A percentile compares a stretch with the other conserved stretches of the same genome.
Evolutionary conservation across 768 basidiomycete genomes (phyloP).

Genomic region (Leccinum disarticulatum): DNA sequence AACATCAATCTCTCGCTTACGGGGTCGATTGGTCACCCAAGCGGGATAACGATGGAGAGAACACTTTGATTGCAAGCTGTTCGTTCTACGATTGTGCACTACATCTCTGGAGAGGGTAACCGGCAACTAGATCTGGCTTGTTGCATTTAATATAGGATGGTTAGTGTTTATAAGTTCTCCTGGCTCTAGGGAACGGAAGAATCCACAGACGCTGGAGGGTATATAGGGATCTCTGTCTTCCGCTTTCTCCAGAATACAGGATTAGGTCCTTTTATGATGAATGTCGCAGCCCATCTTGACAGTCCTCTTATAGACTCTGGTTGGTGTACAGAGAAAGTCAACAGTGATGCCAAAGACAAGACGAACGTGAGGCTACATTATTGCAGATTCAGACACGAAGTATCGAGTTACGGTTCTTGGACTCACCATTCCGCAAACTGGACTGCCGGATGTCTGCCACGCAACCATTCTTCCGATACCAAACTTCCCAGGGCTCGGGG

Average conservation of each 20-base stretch:
- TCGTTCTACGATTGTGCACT: slow-evolving; percentile 94
- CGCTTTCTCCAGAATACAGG: slow-evolving; percentile 51
- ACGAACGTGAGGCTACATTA: slow-evolving; percentile 53
- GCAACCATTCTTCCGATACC: slow-evolving; percentile 55
- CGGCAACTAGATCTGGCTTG: neutral
- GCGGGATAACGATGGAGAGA: slow-evolving; percentile 21
- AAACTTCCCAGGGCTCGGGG: slow-evolving; percentile 66
- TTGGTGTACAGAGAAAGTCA: slow-evolving; percentile 61
- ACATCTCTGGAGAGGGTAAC: slow-evolving; percentile 74
- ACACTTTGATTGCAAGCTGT: slow-evolving; percentile 76
- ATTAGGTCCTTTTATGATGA: slow-evolving; percentile 61
- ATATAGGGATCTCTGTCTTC: slow-evolving; percentile 16
- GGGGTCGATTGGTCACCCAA: slow-evolving; percentile 86
- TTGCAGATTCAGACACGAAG: slow-evolving; percentile 12
- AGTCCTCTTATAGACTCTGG: slow-evolving; percentile 70
- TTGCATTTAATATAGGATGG: neutral
- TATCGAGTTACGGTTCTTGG: neutral
- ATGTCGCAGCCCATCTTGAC: slow-evolving; percentile 69
- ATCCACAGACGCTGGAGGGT: slow-evolving; percentile 10
- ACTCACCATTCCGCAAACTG: slow-evolving; percentile 56
- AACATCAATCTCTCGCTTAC: slow-evolving; percentile 84
- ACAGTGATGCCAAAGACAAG: slow-evolving; percentile 60
- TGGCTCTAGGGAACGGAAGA: neutral
- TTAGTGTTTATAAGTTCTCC: neutral
- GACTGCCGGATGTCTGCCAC: slow-evolving; percentile 40